Base-by-base conservation (phyloP, 495 filamentous ascomycete species). In the Penicillium salamii region DNA sequence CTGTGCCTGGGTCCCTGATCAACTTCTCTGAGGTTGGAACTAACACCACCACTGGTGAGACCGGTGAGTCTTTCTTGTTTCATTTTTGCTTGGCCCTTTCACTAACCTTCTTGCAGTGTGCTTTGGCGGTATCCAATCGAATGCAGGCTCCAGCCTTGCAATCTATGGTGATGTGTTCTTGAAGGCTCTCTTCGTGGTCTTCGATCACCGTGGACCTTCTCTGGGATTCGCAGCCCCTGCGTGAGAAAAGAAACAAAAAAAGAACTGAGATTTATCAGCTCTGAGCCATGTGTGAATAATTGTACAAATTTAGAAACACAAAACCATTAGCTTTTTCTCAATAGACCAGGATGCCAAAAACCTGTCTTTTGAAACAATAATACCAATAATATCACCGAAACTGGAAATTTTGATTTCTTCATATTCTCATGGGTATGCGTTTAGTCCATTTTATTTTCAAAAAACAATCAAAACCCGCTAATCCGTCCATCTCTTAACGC, bases 111-210 rank as follows among this genome's bases (percentile, higher is more conserved):
- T 19, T 23, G 38, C 46, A 88, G 84, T 76, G 33, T 90, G 87
- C 71, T 87, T 82, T 52, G 86, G 86, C 46, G 87, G 85, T 47
- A 56, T 90, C 34, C 87, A 89, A 71, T 80, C 79, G 11, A 87
- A 80, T 32, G 53, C 57, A 7, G 77, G 77, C 5, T 72, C 75
- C 12, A 65, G 62, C 3, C 58, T 89, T 51, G 82, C 89, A 61
- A 86, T 95, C 59, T 86, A 84, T 54, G 89, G 89, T 9, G 88
- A 91, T 57, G 78, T 87, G 50, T 84, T 95, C 61, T 82, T 95
- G 61, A 89, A 89, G 68, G 77, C 84, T 17, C 79, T 87, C 56
- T 92, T 89, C 61, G 86, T 88, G 17, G 86, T 86, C 14, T 92
- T 92, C 56, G 84, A 95, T 54, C 55, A 65, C 32, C 62, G 72